Base-by-base conservation (phyloP, 345 rosid genomes). In the Arabis alpina region DNA sequence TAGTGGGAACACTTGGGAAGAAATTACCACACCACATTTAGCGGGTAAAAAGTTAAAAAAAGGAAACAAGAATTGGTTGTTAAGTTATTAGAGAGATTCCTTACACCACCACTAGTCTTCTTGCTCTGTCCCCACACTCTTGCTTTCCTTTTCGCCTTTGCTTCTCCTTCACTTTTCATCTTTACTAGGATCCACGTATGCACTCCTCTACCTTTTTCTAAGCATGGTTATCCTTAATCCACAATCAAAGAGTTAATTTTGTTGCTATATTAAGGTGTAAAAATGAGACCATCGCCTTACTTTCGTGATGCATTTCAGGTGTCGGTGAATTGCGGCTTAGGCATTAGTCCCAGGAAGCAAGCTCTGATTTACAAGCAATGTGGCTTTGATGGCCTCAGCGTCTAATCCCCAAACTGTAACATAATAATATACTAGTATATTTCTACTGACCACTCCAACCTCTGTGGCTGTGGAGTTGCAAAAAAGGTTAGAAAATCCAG, bases 261-360 rank as follows among this genome's bases (percentile, higher is more conserved):
- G 2, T 23, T 4, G 4, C 2, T 12, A n/a, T 36, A 15, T 15
- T 25, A 34, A 62, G 28, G 36, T 32, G 36, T 32, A 19, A 19
- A 19, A 19, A 19, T 19, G 23, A 19, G 23, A 19, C 37, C 37
- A 32, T 32, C 37, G 37, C 40, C 40, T 36, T 36, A 36, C 40
- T 36, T 36, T 36, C 10, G 34, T 51, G 6, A 62, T 56, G 64
- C 50, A 30, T 44, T 68, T 75, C 88, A 91, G 99, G 99, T 92
- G 43, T 94, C 93, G 0, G 97, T 94, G 70, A 85, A 91, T 63
- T 94, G 98, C 54, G 93, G 92, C 27, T 83, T 91, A 54, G 97
- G 80, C 63, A 89, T 94, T 39, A 94, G 99, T 77, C 99, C 99
- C 23, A 88, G 87, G 77, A 89, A 88, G 80, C 97, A 94, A 76